These are phyloP conservation scores for Aspergillus tanneri DNA, from an alignment of 2,329 filamentous ascomycete species.

Conservation along the genomic window DNA sequence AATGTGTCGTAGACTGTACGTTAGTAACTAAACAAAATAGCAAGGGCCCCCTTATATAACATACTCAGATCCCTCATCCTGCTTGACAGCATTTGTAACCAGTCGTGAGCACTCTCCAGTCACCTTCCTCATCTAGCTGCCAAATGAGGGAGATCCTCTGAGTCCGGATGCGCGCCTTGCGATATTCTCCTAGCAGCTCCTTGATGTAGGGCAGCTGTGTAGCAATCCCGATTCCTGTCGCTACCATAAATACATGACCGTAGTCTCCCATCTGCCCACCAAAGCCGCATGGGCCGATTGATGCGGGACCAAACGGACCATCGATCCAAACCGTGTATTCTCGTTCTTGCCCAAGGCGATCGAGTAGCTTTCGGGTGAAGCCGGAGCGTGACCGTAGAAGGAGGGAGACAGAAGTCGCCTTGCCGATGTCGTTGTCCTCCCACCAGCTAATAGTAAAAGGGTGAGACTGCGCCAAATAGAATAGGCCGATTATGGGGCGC, in stretches of 20 bases:
- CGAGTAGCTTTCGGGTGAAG: conserved; percentile 21
- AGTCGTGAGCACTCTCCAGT: conserved; percentile 20
- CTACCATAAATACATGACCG: conserved; percentile 36
- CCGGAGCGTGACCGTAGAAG: conserved; percentile 24
- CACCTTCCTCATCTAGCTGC: conserved; percentile 23
- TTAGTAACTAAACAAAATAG: conserved; percentile 5
- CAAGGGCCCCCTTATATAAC: background rate
- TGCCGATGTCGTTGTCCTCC: conserved; percentile 15
- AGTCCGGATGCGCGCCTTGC: conserved; percentile 22
- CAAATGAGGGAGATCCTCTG: conserved; percentile 30
- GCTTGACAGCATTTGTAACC: conserved; percentile 20
- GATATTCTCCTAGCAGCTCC: conserved; percentile 31
- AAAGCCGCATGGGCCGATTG: conserved; percentile 5
- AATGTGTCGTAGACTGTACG: conserved; percentile 7
- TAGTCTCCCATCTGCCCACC: conserved; percentile 24
- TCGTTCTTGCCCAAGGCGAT: conserved; percentile 4
- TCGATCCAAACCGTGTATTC: conserved; percentile 25
- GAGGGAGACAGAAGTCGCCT: conserved; percentile 20
- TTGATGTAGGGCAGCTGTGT: conserved; percentile 36
- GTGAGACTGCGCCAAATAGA: conserved; percentile 27
- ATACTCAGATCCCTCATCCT: conserved; percentile 22
- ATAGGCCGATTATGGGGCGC: conserved; percentile 19
- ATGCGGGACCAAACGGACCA: conserved; percentile 27
- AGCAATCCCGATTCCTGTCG: conserved; percentile 36
- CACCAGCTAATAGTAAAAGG: conserved; percentile 30